phyloP scores from a whole-genome alignment of 345 rosid species.

The Ricinus communis region DNA sequence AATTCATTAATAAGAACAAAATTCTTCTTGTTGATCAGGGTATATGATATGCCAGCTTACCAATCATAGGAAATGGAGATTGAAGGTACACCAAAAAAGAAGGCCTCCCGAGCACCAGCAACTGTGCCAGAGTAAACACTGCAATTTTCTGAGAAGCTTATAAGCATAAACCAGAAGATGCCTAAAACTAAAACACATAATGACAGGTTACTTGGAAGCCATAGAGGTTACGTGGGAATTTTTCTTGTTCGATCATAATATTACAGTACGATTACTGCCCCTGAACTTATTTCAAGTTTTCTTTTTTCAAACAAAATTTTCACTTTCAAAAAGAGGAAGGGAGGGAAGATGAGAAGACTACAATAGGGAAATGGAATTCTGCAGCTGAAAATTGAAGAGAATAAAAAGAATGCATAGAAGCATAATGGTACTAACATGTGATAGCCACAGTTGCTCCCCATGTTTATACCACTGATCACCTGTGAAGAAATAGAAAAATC shows the following conservation, averaged over 20 bases:
- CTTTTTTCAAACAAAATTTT: background rate
- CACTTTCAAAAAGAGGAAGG: background rate
- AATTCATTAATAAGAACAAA: background rate
- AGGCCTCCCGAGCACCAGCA: constrained; percentile 95
- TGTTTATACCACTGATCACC: constrained; percentile 95
- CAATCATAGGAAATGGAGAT: constrained; percentile 78
- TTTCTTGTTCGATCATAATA: background rate
- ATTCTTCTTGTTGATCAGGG: background rate
- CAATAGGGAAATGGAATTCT: background rate
- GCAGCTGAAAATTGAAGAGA: background rate
- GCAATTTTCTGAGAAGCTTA: constrained; percentile 23
- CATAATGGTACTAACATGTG: constrained; percentile 55
- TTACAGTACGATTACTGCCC: background rate
- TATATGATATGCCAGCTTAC: constrained; percentile 31
- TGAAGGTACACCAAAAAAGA: constrained; percentile 74
- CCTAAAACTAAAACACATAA: background rate
- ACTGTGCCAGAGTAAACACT: constrained; percentile 95
- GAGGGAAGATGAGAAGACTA: background rate
- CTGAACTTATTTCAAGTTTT: background rate
- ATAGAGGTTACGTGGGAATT: background rate
- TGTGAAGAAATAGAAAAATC: constrained; percentile 28
- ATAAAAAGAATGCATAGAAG: background rate
- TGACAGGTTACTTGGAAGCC: background rate
- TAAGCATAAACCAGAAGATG: background rate
- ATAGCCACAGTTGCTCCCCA: constrained; percentile 93